Percentiles rank a stretch among this genome's conserved stretches.
phyloP scores from a whole-genome alignment of 345 rosid genomes.

The Gossypium arboreum region DNA sequence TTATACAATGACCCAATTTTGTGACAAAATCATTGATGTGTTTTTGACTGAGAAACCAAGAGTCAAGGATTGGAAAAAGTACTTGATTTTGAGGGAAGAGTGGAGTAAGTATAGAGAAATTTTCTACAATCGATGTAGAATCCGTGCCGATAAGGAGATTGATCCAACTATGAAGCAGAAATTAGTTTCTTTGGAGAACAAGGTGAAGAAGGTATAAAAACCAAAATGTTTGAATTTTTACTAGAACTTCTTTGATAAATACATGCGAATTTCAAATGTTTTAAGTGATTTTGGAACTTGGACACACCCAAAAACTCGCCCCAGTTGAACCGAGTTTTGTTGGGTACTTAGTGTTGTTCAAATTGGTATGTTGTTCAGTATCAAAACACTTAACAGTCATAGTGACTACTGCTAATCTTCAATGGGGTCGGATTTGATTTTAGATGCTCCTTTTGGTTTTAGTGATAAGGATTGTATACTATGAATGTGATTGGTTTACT shows the following conservation, averaged over 20 bases:
- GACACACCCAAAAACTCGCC: not conserved
- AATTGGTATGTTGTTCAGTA: not conserved
- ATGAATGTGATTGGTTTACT: not conserved
- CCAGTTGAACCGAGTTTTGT: not conserved
- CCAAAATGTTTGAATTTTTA: not conserved
- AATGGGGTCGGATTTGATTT: constrained; percentile 2
- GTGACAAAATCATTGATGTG: constrained; percentile 73
- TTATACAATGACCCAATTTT: constrained; percentile 60
- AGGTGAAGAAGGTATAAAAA: constrained; percentile 68
- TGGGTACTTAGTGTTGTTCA: not conserved
- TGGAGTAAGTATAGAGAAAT: constrained; percentile 73
- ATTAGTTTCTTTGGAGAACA: constrained; percentile 46
- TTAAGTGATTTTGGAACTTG: not conserved
- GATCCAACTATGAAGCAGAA: constrained; percentile 56
- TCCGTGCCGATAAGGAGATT: constrained; percentile 48
- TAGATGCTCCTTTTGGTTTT: not conserved
- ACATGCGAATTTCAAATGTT: too few relatives aligned
- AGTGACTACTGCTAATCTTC: not conserved
- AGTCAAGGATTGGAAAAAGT: constrained; percentile 77
- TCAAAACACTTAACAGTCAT: not conserved
- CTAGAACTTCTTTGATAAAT: not conserved
- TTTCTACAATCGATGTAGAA: constrained; percentile 63
- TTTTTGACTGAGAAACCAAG: constrained; percentile 76
- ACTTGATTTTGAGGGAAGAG: constrained; percentile 72
- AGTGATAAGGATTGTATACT: not conserved